phyloP scores from a whole-genome alignment of 2,329 filamentous ascomycete species.

The Colletotrichum liaoningense region DNA sequence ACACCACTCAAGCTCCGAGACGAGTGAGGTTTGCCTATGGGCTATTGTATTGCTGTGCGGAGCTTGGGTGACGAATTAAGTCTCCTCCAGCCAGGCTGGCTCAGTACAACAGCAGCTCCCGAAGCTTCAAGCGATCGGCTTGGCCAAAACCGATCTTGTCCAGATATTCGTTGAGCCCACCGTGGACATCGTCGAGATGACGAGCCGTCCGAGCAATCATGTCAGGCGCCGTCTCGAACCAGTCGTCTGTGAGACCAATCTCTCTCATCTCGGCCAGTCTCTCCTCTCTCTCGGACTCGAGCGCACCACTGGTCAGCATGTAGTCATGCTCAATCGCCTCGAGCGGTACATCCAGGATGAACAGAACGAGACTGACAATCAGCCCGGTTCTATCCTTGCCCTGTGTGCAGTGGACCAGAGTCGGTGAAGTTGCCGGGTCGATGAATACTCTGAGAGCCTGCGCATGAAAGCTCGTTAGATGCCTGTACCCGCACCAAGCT shows the following conservation, averaged over 20 bases:
- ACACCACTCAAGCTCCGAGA: not conserved
- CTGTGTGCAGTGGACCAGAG: slow-evolving; percentile 86
- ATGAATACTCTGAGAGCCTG: slow-evolving; percentile 62
- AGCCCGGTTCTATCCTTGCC: slow-evolving; percentile 89
- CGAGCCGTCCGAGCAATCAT: slow-evolving; percentile 70
- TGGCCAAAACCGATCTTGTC: slow-evolving; percentile 68
- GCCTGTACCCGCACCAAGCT: too few relatives aligned
- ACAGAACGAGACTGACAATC: slow-evolving; percentile 73
- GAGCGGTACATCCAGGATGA: slow-evolving; percentile 69
- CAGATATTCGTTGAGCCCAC: slow-evolving; percentile 75
- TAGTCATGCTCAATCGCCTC: slow-evolving; percentile 79
- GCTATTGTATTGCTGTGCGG: not conserved
- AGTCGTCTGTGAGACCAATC: slow-evolving; percentile 80
- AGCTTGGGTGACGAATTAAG: not conserved
- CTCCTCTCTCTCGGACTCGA: slow-evolving; percentile 70
- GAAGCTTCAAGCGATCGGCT: slow-evolving; percentile 53
- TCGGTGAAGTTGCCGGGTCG: slow-evolving; percentile 62
- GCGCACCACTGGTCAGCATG: slow-evolving; percentile 68
- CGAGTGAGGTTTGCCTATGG: slow-evolving; percentile 5
- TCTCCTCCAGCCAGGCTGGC: not conserved
- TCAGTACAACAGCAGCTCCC: slow-evolving; percentile 56
- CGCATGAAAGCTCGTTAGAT: not conserved
- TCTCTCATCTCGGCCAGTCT: slow-evolving; percentile 75
- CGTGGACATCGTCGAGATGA: slow-evolving; percentile 72
- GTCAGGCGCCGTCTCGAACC: slow-evolving; percentile 72